A percentile compares a stretch with the other conserved stretches of the same genome.
These are phyloP conservation scores for Cicer arietinum DNA, from an alignment of 306 rosid genomes.

Conservation along the genomic window DNA sequence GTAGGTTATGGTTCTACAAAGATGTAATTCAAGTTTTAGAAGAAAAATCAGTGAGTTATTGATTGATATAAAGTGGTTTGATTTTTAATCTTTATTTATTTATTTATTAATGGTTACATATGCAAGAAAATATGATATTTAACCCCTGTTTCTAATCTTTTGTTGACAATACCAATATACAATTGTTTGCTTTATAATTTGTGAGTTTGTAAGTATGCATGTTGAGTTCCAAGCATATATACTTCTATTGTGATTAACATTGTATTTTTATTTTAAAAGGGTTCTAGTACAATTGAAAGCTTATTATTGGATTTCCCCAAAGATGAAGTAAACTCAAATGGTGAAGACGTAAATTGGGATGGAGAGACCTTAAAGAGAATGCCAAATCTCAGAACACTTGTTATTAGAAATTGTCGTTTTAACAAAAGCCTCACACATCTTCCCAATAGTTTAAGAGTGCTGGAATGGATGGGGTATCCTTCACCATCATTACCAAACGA, in stretches of 20 bases:
- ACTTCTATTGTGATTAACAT: background rate
- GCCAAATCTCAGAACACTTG: conserved; percentile 22
- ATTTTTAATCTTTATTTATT: background rate
- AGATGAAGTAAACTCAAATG: background rate
- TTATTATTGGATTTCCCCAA: conserved; percentile 22
- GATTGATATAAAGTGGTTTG: background rate
- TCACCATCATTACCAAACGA: conserved; percentile 29
- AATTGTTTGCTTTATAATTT: background rate
- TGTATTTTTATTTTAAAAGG: background rate
- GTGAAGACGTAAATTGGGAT: conserved; percentile 24
- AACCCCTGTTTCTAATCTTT: background rate
- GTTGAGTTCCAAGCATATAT: background rate
- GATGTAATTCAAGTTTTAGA: background rate
- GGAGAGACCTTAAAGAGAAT: conserved; percentile 33
- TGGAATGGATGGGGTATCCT: conserved; percentile 36
- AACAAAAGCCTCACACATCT: conserved; percentile 5
- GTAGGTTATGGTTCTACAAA: background rate
- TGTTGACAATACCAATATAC: background rate
- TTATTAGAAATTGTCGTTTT: background rate
- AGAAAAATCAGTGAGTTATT: background rate
- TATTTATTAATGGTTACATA: too few species aligned
- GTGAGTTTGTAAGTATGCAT: background rate
- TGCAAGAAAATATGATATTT: too few species aligned
- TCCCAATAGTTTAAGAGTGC: conserved; percentile 36
- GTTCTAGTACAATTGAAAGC: conserved; percentile 27